Evolutionary conservation across 23 red algal species (phyloP).

Genomic region (Gracilaria gracilis): DNA sequence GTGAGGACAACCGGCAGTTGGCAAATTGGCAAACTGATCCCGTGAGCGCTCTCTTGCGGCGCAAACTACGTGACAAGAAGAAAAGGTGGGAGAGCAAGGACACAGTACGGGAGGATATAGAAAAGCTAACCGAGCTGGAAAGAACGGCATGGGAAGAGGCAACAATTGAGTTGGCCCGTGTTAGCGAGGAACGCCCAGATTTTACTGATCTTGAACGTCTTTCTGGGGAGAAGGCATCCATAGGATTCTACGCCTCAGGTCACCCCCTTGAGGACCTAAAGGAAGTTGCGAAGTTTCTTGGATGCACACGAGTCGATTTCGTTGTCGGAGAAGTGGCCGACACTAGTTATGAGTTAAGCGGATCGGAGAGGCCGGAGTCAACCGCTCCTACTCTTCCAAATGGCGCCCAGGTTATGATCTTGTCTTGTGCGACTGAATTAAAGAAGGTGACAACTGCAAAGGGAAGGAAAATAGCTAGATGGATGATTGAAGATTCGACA

Average conservation of each 20-base stretch:
- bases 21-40: too few species aligned
- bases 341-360: background rate
- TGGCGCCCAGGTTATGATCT: slow-evolving; percentile 41
- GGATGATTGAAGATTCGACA: slow-evolving; percentile 47
- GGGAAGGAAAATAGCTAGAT: slow-evolving; percentile 67
- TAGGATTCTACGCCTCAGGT: slow-evolving; percentile 84
- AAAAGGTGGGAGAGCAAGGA: slow-evolving; percentile 51
- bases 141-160: slow-evolving; percentile 54
- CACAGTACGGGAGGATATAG: slow-evolving; percentile 30
- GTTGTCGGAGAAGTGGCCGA: slow-evolving; percentile 62
- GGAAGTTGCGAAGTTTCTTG: slow-evolving; percentile 21
- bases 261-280: slow-evolving; percentile 65
- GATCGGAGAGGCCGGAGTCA: background rate
- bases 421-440: slow-evolving; percentile 46
- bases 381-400: slow-evolving; percentile 4
- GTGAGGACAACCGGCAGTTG: too few species aligned
- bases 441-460: slow-evolving; percentile 61
- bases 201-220: slow-evolving; percentile 59
- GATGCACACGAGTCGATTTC: slow-evolving; percentile 42
- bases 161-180: slow-evolving; percentile 40
- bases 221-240: slow-evolving; percentile 57
- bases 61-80: slow-evolving; percentile 53
- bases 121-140: slow-evolving; percentile 37
- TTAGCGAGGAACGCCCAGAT: slow-evolving; percentile 27
- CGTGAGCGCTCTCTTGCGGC: too few species aligned